Percentiles rank a stretch among this genome's conserved stretches.
These are phyloP conservation scores for Naematelia aurantialba DNA, from an alignment of 768 basidiomycete genomes.

Conservation along the genomic window DNA sequence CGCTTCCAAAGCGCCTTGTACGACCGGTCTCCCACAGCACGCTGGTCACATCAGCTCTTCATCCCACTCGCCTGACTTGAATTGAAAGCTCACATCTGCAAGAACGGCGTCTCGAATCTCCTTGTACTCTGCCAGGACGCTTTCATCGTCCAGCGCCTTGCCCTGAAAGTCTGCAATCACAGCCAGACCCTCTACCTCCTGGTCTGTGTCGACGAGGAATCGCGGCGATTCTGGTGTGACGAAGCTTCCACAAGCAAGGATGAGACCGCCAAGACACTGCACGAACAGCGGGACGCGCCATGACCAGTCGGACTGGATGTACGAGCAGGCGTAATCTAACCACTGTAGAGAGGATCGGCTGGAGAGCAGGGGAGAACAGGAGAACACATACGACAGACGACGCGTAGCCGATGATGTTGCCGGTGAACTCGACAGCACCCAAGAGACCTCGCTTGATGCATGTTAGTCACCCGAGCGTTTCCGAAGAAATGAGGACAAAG, in stretches of 20 bases:
- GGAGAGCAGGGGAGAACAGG: not conserved
- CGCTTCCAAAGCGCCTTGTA: conserved; percentile 80
- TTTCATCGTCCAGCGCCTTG: conserved; percentile 63
- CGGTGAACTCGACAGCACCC: conserved; percentile 93
- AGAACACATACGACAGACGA: conserved; percentile 70
- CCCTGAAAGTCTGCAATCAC: conserved; percentile 88
- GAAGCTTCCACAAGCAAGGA: conserved; percentile 74
- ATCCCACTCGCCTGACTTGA: not conserved
- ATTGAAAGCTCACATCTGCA: conserved; percentile 44
- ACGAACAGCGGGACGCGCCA: conserved; percentile 88
- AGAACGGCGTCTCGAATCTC: conserved; percentile 71
- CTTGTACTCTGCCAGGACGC: conserved; percentile 76
- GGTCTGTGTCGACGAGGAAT: conserved; percentile 84
- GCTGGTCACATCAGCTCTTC: conserved; percentile 57
- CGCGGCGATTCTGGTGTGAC: conserved; percentile 87
- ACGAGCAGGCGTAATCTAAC: conserved; percentile 92
- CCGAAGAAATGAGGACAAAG: not conserved
- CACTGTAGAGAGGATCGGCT: conserved; percentile 53
- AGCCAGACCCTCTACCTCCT: conserved; percentile 74
- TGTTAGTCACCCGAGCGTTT: conserved; percentile 4
- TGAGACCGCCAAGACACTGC: conserved; percentile 78
- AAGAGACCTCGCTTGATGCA: conserved; percentile 70
- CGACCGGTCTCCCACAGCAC: conserved; percentile 67
- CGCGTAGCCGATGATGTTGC: conserved; percentile 86
- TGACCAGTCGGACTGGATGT: conserved; percentile 74